phyloP scores from a whole-genome alignment of 495 filamentous ascomycete genomes.

The Collariella sp. region DNA sequence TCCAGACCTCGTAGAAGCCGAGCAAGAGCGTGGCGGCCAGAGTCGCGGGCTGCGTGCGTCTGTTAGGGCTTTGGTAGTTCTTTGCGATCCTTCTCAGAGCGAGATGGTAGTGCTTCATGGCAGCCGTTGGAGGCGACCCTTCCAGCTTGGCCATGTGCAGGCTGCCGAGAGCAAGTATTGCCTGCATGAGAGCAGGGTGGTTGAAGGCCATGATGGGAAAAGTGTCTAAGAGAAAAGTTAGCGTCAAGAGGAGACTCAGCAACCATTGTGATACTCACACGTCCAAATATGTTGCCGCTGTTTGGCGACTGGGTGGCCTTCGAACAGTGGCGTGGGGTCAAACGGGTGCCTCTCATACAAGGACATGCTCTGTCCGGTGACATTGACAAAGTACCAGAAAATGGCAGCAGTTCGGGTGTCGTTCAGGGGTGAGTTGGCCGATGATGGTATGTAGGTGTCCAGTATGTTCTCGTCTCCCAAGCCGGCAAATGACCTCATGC shows the following conservation, averaged over 20 bases:
- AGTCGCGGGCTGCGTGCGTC: conserved; percentile 71
- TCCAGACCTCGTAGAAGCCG: conserved; percentile 89
- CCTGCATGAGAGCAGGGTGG: conserved; percentile 78
- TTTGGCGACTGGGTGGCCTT: conserved; percentile 52
- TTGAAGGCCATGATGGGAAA: conserved; percentile 78
- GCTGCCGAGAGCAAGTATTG: conserved; percentile 81
- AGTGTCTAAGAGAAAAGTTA: conserved; percentile 42
- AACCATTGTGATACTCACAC: conserved; percentile 30
- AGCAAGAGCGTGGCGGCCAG: conserved; percentile 82
- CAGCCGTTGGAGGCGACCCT: conserved; percentile 59
- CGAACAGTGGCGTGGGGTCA: conserved; percentile 66
- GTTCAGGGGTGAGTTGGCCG: conserved; percentile 68
- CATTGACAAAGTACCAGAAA: conserved; percentile 87
- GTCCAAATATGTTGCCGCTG: conserved; percentile 78
- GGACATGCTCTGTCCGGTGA: conserved; percentile 79
- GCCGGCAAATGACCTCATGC: conserved; percentile 37
- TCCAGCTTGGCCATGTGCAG: conserved; percentile 84
- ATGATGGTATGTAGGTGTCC: conserved; percentile 64
- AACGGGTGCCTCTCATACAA: conserved; percentile 78
- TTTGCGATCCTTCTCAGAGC: conserved; percentile 68
- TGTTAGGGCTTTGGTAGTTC: conserved; percentile 58
- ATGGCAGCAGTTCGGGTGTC: conserved; percentile 76
- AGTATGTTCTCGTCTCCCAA: conserved; percentile 52
- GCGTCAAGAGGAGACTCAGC: too few species aligned
- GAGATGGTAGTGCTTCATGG: conserved; percentile 86